These are phyloP conservation scores for Bauhinia variegata DNA, from an alignment of 306 rosid species.

Conservation along the genomic window DNA sequence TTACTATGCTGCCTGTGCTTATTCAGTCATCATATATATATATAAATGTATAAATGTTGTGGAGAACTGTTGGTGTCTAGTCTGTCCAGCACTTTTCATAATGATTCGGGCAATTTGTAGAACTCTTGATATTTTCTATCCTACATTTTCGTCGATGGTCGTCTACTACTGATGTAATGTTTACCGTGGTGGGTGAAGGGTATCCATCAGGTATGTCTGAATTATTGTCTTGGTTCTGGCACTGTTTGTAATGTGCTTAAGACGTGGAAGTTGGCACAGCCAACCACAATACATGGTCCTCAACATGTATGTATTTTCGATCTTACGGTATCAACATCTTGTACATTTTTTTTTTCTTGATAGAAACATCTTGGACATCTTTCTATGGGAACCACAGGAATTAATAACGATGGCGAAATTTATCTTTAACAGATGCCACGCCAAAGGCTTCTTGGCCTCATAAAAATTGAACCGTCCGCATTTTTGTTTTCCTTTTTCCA, in stretches of 20 bases:
- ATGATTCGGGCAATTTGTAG: too few relatives aligned
- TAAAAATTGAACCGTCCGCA: conserved; percentile 10
- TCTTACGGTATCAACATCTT: conserved; percentile 4
- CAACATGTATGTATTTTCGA: background rate
- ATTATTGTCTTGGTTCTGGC: too few relatives aligned
- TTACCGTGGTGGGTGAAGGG: too few relatives aligned
- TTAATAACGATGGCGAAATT: conserved; percentile 41
- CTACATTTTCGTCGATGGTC: too few relatives aligned
- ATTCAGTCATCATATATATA: background rate
- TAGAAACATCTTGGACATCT: conserved; percentile 46
- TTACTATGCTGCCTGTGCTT: conserved; percentile 25
- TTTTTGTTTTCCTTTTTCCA: background rate
- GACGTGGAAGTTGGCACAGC: conserved; percentile 43
- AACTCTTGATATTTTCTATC: too few relatives aligned
- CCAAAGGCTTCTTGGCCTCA: conserved; percentile 48
- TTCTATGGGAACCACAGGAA: conserved; percentile 35
- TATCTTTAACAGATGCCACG: conserved; percentile 39
- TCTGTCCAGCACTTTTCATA: too few relatives aligned
- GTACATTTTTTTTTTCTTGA: conserved; percentile 55
- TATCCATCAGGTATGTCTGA: too few relatives aligned
- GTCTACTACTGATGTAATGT: too few relatives aligned
- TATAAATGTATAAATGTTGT: too few relatives aligned
- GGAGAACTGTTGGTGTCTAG: too few relatives aligned
- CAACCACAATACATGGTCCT: conserved; percentile 3
- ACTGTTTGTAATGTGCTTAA: background rate